Evolutionary conservation across 495 filamentous ascomycete species (phyloP).

Genomic region (Cercophora newfieldiana): DNA sequence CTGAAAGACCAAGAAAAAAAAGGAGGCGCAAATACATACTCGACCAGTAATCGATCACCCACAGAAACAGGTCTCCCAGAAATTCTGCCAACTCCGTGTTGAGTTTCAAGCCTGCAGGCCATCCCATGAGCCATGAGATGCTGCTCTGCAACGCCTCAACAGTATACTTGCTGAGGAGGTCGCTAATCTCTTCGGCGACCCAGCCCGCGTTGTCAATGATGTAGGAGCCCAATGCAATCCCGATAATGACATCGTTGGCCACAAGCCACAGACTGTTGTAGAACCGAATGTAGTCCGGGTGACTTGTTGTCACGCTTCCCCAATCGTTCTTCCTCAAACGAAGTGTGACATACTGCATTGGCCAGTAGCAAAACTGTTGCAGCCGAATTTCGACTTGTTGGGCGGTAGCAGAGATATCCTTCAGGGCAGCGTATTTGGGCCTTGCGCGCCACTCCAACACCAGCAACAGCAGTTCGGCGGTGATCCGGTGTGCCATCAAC

Average conservation of each 20-base stretch:
- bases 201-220: conserved; percentile 91
- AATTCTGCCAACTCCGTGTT: conserved; percentile 94
- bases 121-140: conserved; percentile 94
- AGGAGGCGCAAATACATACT: conserved; percentile 48
- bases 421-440: conserved; percentile 79
- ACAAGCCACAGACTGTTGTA: conserved; percentile 99
- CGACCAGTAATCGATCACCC: conserved; percentile 98
- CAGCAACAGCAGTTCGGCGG: conserved; percentile 76
- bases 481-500: conserved; percentile 76
- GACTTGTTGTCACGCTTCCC: conserved; percentile 92
- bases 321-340: conserved; percentile 87
- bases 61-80: conserved; percentile 90
- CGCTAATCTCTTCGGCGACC: conserved; percentile 81
- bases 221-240: conserved; percentile 92
- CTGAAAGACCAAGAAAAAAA: not conserved
- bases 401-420: conserved; percentile 95
- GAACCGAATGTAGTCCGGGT: conserved; percentile 98
- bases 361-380: conserved; percentile 99
- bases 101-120: conserved; percentile 96
- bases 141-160: conserved; percentile 85
- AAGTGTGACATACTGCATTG: conserved; percentile 90
- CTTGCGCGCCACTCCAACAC: conserved; percentile 85
- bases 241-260: conserved; percentile 97
- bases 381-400: conserved; percentile 97
- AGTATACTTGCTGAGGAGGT: conserved; percentile 75